Conservation (phyloP, 1,284 basidiomycete genomes). For the Moesziomyces sp. region DNA sequence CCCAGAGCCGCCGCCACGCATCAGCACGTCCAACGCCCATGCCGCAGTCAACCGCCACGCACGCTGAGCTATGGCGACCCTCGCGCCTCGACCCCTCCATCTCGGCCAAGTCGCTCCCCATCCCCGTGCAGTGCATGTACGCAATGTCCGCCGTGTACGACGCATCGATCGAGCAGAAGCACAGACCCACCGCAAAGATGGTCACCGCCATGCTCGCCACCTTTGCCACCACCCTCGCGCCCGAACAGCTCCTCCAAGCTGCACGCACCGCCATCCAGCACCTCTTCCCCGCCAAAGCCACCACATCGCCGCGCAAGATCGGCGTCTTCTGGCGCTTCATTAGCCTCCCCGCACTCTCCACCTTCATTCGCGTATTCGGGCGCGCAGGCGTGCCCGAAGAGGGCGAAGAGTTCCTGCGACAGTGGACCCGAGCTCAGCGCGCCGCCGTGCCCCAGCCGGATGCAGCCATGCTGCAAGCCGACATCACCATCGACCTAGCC, state of each 20-base stretch:
- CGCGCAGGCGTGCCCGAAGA: slow-evolving; percentile 5
- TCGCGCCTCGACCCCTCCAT: slow-evolving; percentile 18
- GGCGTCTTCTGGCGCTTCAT: slow-evolving; percentile 5
- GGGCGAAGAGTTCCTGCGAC: slow-evolving; percentile 19
- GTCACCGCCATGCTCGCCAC: slow-evolving; percentile 32
- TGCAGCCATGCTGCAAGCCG: slow-evolving; percentile 2
- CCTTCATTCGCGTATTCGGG: slow-evolving; percentile 28
- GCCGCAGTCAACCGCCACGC: background rate
- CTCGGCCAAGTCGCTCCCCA: slow-evolving; percentile 22
- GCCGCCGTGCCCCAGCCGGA: background rate
- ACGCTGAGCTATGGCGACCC: slow-evolving; percentile 27
- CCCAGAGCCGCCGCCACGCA: slow-evolving; percentile 17
- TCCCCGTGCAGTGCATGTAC: slow-evolving; percentile 39
- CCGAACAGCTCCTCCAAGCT: slow-evolving; percentile 15
- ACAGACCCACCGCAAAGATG: slow-evolving; percentile 21
- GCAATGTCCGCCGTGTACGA: slow-evolving; percentile 46
- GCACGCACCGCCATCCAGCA: slow-evolving; percentile 6
- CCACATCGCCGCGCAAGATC: background rate
- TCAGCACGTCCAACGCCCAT: slow-evolving; percentile 19
- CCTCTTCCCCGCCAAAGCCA: slow-evolving; percentile 3
- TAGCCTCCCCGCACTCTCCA: slow-evolving; percentile 19
- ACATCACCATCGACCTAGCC: slow-evolving; percentile 10
- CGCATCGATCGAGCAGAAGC: slow-evolving; percentile 8
- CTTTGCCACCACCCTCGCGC: slow-evolving; percentile 8
- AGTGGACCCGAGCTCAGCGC: slow-evolving; percentile 30